Evolutionary conservation across 2,329 filamentous ascomycete species (phyloP).

Genomic region (Bertia moriformis): DNA sequence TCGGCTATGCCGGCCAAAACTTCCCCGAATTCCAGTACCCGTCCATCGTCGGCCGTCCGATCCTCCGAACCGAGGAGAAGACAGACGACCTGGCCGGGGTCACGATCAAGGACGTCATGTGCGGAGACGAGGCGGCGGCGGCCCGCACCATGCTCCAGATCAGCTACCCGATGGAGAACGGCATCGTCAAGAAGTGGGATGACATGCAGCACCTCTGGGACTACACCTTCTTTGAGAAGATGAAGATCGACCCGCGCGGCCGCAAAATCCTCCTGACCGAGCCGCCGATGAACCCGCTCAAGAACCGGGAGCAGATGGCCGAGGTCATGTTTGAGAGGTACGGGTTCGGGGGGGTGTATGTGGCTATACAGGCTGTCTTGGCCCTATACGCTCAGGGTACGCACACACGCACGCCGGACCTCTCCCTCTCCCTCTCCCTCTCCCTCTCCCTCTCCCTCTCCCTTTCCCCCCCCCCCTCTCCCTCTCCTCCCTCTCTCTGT

Average conservation of each 20-base stretch:
- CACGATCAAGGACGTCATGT: slow-evolving; percentile 96
- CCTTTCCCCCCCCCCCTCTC: not conserved
- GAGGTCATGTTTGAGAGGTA: slow-evolving; percentile 99
- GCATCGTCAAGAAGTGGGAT: slow-evolving; percentile 98
- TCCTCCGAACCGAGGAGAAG: slow-evolving; percentile 86
- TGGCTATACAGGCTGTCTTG: slow-evolving; percentile 92
- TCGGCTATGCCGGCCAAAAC: slow-evolving; percentile 97
- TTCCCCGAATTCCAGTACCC: slow-evolving; percentile 98
- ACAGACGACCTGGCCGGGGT: slow-evolving; percentile 42
- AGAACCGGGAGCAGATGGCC: slow-evolving; percentile 94
- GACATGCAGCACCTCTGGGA: slow-evolving; percentile 99
- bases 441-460: slow-evolving; percentile 1
- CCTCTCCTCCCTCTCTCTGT: slow-evolving; percentile 1
- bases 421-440: slow-evolving; percentile 1
- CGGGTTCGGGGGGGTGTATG: slow-evolving; percentile 89
- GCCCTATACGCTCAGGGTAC: slow-evolving; percentile 90
- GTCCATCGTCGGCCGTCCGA: slow-evolving; percentile 93
- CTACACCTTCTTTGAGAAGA: slow-evolving; percentile 95
- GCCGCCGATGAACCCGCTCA: slow-evolving; percentile 92
- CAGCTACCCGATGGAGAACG: slow-evolving; percentile 99
- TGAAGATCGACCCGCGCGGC: slow-evolving; percentile 76
- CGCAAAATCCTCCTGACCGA: slow-evolving; percentile 96
- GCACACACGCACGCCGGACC: slow-evolving; percentile 5
- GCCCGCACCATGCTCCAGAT: slow-evolving; percentile 96
- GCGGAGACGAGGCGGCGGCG: slow-evolving; percentile 90